Base-by-base conservation (phyloP, 768 basidiomycete species). In the Tricholoma furcatifolium region DNA sequence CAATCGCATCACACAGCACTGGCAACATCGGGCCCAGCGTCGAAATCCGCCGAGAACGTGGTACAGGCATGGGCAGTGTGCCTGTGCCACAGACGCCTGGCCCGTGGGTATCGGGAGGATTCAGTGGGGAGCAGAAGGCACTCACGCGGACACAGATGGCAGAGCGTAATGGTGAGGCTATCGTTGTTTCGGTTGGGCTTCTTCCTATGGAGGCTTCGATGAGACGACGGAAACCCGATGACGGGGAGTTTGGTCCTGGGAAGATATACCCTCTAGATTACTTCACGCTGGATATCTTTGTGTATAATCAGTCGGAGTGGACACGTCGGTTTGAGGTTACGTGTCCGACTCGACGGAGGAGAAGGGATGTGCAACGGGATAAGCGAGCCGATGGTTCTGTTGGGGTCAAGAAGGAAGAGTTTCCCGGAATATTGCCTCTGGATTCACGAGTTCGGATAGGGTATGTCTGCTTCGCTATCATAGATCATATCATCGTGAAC, bases 251-350 rank as follows among this genome's bases (percentile, higher is more conserved):
- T 44, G 69, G 62, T 32, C 66, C 66, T 31, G 76, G 70, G 55
- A 82, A 74, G 69, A 83, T 93, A 62, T 86, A 82, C 57, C 88
- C 88, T 15, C 72, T 87, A 23, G 84, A 90, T 60, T 73, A 78
- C 45, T 94, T 94, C 65, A 85, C 84, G 46, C 67, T 94, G 60
- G 91, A 94, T 55, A 85, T 93, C 2, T 93, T 94, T 60, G 89
- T 93, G 50, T 93, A 87, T 61, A 94, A 93, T 61, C 86, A 85
- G 68, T 85, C 82, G 41, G 72, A 80, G 40, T 84, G 87, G 83
- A 84, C 83, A 46, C 77, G 91, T 53, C 67, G 88, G 58, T 89
- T 93, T 58, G 90, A 91, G 67, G 76, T 93, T 34, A 84, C 79
- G 27, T 86, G 80, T 66, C 85, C 86, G 2, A 78, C 84, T 60